These are phyloP conservation scores for Suillus plorans DNA, from an alignment of 768 basidiomycete species.

Conservation along the genomic window DNA sequence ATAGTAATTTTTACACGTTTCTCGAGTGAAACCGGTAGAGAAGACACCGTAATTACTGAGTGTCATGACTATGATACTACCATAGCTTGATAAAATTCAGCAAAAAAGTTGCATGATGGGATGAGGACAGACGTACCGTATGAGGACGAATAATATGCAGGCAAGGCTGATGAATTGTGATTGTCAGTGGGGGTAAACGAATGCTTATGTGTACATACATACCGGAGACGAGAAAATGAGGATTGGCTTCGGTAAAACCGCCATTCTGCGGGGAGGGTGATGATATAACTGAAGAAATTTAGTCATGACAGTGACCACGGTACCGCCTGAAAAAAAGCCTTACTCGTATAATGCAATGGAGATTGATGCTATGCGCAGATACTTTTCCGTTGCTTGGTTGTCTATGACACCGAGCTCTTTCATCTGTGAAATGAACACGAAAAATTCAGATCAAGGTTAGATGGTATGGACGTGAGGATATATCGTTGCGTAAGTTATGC, in stretches of 20 bases:
- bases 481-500: background rate
- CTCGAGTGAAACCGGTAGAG: constrained; percentile 44
- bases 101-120: background rate
- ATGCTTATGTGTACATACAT: constrained; percentile 12
- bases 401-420: constrained; percentile 15
- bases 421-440: background rate
- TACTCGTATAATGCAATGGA: constrained; percentile 40
- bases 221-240: constrained; percentile 28
- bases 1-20: constrained; percentile 48
- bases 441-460: background rate
- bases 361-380: constrained; percentile 35
- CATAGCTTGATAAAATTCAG: constrained; percentile 20
- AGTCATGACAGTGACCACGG: background rate
- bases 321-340: constrained; percentile 10
- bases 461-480: background rate
- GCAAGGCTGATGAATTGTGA: constrained; percentile 19
- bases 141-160: constrained; percentile 33
- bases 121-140: constrained; percentile 21
- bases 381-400: constrained; percentile 23
- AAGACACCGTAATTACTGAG: constrained; percentile 64
- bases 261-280: constrained; percentile 33
- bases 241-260: constrained; percentile 34
- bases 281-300: constrained; percentile 24
- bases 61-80: constrained; percentile 48
- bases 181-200: background rate